Evolutionary conservation across 176 grass and related monocot species (phyloP).

Genomic region (Oryza officinalis): DNA sequence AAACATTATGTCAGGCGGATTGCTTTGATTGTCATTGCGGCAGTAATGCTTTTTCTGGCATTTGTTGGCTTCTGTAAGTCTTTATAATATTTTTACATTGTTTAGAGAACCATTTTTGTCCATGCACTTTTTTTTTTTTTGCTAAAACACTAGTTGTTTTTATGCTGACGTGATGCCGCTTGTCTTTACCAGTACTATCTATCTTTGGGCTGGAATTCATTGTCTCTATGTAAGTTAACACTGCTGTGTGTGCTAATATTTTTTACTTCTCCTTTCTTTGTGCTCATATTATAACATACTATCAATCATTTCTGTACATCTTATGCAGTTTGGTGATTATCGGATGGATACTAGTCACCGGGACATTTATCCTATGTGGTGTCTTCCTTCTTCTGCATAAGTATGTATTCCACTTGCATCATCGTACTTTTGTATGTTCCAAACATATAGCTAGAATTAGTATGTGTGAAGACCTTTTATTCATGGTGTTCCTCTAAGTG

Average conservation of each 20-base stretch:
- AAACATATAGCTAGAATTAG: neutral
- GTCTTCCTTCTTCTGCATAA: conserved; percentile 93
- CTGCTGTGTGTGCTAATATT: conserved; percentile 25
- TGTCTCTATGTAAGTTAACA: conserved; percentile 74
- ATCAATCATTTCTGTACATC: neutral
- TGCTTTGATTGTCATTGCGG: conserved; percentile 70
- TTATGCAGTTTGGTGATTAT: conserved; percentile 74
- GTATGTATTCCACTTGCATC: conserved; percentile 48
- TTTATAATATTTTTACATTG: neutral
- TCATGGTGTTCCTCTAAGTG: neutral
- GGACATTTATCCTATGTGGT: conserved; percentile 89
- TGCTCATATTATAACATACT: neutral
- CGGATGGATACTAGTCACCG: conserved; percentile 95
- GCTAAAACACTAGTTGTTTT: neutral
- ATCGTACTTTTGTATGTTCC: neutral
- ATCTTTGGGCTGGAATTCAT: conserved; percentile 74
- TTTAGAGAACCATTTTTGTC: neutral
- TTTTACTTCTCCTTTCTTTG: conserved; percentile 2
- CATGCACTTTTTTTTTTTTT: neutral
- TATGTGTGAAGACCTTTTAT: neutral
- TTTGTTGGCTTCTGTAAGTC: conserved; percentile 92
- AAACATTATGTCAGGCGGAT: conserved; percentile 57
- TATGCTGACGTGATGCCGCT: conserved; percentile 45
- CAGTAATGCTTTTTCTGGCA: conserved; percentile 84
- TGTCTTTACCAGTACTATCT: conserved; percentile 65